A percentile compares a stretch with the other conserved stretches of the same genome.
Evolutionary conservation across 2,329 filamentous ascomycete genomes (phyloP).

Genomic region (Neofusicoccum cordaticola): DNA sequence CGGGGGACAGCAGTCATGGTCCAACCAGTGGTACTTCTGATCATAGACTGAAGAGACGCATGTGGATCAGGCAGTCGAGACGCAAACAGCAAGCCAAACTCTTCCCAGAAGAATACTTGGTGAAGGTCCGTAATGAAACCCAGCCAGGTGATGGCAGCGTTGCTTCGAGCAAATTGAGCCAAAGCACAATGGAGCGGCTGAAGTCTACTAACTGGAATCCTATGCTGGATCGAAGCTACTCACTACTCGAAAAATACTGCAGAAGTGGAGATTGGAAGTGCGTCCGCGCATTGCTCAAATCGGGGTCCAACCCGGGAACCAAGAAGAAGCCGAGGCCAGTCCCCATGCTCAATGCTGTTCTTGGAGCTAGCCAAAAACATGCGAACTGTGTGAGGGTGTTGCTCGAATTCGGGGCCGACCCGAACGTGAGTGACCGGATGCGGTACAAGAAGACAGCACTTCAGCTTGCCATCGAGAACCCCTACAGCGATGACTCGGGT

Average conservation of each 20-base stretch:
- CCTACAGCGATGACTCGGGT: neutral
- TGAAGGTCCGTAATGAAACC: too few species aligned
- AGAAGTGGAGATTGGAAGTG: neutral
- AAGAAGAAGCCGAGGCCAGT: neutral
- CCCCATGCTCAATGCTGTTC: neutral
- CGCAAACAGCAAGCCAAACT: too few species aligned
- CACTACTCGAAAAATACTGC: neutral
- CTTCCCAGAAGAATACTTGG: too few species aligned
- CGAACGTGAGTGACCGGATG: neutral
- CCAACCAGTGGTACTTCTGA: too few species aligned
- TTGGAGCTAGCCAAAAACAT: neutral
- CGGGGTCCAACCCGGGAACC: slow-evolving; percentile 7
- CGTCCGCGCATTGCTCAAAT: neutral
- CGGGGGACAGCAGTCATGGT: too few species aligned
- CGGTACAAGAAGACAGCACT: neutral
- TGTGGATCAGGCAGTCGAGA: too few species aligned
- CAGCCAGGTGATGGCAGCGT: too few species aligned
- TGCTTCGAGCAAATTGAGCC: too few species aligned
- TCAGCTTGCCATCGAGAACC: neutral
- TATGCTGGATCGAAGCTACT: neutral
- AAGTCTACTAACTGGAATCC: neutral
- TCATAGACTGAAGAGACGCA: too few species aligned
- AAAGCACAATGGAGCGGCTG: too few species aligned
- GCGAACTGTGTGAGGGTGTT: neutral
- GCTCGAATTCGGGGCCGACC: neutral